These are phyloP conservation scores for Kitagawia praeruptora DNA, from an alignment of 129 eudicot species.

Conservation along the genomic window DNA sequence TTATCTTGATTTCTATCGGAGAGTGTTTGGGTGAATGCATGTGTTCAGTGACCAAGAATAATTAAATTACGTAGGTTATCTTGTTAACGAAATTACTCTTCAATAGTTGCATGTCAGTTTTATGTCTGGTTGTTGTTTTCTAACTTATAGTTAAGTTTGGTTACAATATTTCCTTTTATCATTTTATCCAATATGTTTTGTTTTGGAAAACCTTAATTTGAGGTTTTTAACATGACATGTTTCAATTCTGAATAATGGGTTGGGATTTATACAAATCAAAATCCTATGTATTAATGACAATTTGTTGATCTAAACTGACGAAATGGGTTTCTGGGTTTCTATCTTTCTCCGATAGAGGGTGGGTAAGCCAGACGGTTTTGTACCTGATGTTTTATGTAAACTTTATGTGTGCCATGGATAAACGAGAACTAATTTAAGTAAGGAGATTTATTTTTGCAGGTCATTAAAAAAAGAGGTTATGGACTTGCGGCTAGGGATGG, in stretches of 20 bases:
- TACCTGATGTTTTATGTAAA: too few species aligned
- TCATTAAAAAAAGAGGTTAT: constrained; percentile 58
- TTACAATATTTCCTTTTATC: not conserved
- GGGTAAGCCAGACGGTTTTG: too few species aligned
- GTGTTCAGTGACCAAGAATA: too few species aligned
- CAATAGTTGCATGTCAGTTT: too few species aligned
- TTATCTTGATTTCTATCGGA: too few species aligned
- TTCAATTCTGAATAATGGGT: not conserved
- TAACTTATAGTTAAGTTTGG: not conserved
- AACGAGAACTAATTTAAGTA: not conserved
- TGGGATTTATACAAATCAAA: not conserved
- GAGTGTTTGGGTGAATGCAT: too few species aligned
- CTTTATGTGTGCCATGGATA: too few species aligned
- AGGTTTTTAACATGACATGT: too few species aligned
- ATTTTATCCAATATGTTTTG: not conserved
- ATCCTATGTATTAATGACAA: not conserved
- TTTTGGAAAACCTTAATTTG: too few species aligned
- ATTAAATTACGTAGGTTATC: too few species aligned
- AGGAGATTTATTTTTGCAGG: constrained; percentile 24
- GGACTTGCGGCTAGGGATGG: constrained; percentile 90
- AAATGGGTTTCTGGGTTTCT: not conserved
- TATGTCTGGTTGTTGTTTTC: not conserved
- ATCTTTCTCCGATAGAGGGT: not conserved
- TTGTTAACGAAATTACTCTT: too few species aligned
- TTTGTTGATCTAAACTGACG: not conserved